phyloP scores from a whole-genome alignment of 179 eudicot species.

The Corrigiola litoralis region DNA sequence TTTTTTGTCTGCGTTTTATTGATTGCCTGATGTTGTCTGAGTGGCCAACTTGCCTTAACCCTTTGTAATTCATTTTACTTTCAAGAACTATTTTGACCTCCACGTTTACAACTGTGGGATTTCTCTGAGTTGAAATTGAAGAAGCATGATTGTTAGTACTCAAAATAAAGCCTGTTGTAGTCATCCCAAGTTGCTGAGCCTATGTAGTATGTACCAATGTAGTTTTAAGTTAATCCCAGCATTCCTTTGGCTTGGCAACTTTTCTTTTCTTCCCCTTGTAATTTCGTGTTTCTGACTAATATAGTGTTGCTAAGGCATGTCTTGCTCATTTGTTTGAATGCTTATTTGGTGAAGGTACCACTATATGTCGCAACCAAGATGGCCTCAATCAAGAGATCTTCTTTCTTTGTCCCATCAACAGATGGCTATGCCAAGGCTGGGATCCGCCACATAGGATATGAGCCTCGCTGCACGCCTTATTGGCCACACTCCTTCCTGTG shows the following conservation, averaged over 20 bases:
- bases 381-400: slow-evolving; percentile 80
- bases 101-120: too few species aligned
- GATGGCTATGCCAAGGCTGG: slow-evolving; percentile 79
- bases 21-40: background rate
- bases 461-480: slow-evolving; percentile 91
- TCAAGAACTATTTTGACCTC: too few species aligned
- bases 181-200: slow-evolving; percentile 1
- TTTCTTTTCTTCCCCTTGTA: background rate
- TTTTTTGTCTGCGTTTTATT: background rate
- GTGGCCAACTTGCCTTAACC: too few species aligned
- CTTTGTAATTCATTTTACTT: too few species aligned
- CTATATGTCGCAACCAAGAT: slow-evolving; percentile 89
- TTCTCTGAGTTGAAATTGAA: too few species aligned
- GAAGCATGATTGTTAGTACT: too few species aligned
- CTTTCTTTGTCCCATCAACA: slow-evolving; percentile 79
- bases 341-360: slow-evolving; percentile 50
- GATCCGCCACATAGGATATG: slow-evolving; percentile 74
- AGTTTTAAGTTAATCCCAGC: too few species aligned
- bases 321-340: background rate
- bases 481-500: slow-evolving; percentile 91
- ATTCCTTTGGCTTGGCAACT: too few species aligned
- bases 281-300: background rate
- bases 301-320: background rate
- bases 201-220: too few species aligned
- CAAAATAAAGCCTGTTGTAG: background rate